phyloP scores from a whole-genome alignment of 2,329 filamentous ascomycete species.

The Lecanicillium sp. region DNA sequence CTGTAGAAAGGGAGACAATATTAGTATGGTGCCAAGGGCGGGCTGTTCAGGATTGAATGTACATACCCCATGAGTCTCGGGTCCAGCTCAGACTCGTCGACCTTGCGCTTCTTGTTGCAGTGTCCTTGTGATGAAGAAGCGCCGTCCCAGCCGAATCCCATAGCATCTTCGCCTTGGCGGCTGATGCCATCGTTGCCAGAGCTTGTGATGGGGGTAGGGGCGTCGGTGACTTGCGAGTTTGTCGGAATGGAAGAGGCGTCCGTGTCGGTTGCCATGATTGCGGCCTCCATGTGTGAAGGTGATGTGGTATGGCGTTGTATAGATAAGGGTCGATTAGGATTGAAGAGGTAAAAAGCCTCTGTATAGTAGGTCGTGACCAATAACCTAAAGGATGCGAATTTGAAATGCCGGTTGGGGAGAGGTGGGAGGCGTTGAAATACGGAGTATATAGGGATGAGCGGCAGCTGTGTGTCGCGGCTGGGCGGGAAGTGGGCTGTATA shows the following conservation, averaged over 20 bases:
- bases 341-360: too few relatives aligned
- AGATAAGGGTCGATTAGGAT: too few relatives aligned
- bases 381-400: too few relatives aligned
- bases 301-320: too few relatives aligned
- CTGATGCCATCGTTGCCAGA: conserved; percentile 11
- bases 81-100: conserved; percentile 8
- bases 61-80: conserved; percentile 9
- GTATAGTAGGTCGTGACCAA: too few relatives aligned
- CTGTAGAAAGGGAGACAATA: background rate
- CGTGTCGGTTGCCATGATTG: conserved; percentile 12
- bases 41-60: background rate
- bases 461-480: background rate
- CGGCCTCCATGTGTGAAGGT: background rate
- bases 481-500: conserved; percentile 12
- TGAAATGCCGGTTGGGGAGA: too few relatives aligned
- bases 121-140: background rate
- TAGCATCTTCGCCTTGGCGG: conserved; percentile 7
- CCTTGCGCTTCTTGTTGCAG: conserved; percentile 11
- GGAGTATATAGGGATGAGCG: conserved; percentile 3
- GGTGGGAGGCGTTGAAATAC: background rate
- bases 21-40: background rate
- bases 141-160: conserved; percentile 13
- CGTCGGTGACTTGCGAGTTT: conserved; percentile 9
- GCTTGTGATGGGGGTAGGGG: conserved; percentile 13
- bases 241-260: conserved; percentile 13